These are phyloP conservation scores for Pinus albicaulis DNA, from an alignment of 75 land plant genomes.

Conservation along the genomic window DNA sequence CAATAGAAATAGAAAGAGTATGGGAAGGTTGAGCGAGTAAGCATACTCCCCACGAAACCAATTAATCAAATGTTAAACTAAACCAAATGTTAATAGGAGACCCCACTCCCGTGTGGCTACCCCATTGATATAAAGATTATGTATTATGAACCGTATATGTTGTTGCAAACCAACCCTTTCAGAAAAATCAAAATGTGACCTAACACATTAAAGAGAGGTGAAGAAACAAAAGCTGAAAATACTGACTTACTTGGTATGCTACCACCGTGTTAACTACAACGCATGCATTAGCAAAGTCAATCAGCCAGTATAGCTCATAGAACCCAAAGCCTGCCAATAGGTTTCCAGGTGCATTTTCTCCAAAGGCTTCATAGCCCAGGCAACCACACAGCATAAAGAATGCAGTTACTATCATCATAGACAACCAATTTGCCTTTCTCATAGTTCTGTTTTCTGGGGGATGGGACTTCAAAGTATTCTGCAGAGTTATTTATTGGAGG, in stretches of 20 bases:
- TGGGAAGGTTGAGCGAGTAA: too few relatives aligned
- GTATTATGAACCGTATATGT: too few relatives aligned
- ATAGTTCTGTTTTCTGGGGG: constrained; percentile 68
- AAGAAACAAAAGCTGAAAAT: background rate
- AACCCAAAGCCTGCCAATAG: constrained; percentile 71
- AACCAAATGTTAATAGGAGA: too few relatives aligned
- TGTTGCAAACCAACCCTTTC: too few relatives aligned
- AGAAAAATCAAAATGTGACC: too few relatives aligned
- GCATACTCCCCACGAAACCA: too few relatives aligned
- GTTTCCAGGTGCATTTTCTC: constrained; percentile 64
- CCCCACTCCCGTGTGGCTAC: too few relatives aligned
- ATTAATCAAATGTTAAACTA: too few relatives aligned
- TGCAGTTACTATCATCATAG: constrained; percentile 43
- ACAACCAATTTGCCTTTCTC: constrained; percentile 62
- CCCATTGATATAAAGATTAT: too few relatives aligned
- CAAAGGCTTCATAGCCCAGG: constrained; percentile 85
- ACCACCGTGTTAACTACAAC: constrained; percentile 64
- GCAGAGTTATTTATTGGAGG: constrained; percentile 8
- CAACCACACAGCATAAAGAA: constrained; percentile 18
- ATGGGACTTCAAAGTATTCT: constrained; percentile 70
- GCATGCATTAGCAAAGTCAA: constrained; percentile 74
- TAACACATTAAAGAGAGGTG: too few relatives aligned
- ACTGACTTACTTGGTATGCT: constrained; percentile 59
- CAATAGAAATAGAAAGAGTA: too few relatives aligned
- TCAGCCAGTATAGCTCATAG: constrained; percentile 64